A percentile compares a stretch with the other conserved stretches of the same genome.
phyloP scores from a whole-genome alignment of 306 rosid genomes.

The Potentilla sterilis region DNA sequence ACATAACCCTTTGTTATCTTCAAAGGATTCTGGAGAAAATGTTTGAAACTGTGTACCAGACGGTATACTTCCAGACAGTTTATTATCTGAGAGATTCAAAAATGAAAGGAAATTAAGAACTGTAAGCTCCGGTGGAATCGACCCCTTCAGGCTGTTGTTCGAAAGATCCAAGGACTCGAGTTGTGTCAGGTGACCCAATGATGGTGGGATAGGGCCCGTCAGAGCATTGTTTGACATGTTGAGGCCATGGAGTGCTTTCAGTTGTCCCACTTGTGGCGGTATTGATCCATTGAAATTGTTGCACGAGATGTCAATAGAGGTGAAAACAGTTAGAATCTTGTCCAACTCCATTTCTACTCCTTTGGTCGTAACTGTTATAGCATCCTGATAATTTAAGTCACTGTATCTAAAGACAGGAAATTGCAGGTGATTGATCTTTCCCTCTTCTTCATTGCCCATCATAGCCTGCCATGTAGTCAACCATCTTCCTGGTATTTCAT shows the following conservation, averaged over 20 bases:
- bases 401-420: rapidly evolving
- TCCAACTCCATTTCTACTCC: conserved; percentile 27
- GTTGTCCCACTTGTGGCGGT: conserved; percentile 13
- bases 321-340: conserved; percentile 32
- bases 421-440: not conserved
- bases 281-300: conserved; percentile 30
- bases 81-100: conserved; percentile 29
- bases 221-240: conserved; percentile 39
- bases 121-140: conserved; percentile 21
- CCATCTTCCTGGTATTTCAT: not conserved
- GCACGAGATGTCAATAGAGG: conserved; percentile 32
- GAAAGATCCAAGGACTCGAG: conserved; percentile 45
- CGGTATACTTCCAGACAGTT: conserved; percentile 29
- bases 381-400: not conserved
- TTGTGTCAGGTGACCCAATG: conserved; percentile 10
- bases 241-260: conserved; percentile 21
- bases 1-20: conserved; percentile 32
- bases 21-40: not conserved
- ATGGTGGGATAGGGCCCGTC: conserved; percentile 25
- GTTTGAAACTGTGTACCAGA: not conserved
- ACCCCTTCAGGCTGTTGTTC: conserved; percentile 13
- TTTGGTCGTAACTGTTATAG: conserved; percentile 24
- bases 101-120: conserved; percentile 25
- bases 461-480: conserved; percentile 13
- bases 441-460: not conserved